phyloP scores from a whole-genome alignment of 208 protist genomes.

The Pavlovales sp. region DNA sequence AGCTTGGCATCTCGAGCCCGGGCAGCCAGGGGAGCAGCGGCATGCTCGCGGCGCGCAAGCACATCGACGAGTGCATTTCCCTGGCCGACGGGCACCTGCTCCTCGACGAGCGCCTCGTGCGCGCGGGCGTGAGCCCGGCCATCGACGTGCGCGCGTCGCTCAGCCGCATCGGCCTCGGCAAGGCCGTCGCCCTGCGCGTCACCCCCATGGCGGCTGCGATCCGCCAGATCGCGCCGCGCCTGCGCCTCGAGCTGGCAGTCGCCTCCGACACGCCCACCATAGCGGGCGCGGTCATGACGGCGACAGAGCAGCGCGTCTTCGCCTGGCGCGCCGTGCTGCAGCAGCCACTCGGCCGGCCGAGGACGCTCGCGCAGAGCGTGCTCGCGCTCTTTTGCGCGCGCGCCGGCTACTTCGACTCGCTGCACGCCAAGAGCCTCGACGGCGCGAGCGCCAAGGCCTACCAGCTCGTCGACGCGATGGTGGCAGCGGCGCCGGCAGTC shows the following conservation, averaged over 20 bases:
- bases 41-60: background rate
- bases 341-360: background rate
- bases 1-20: background rate
- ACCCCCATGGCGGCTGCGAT: background rate
- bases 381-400: background rate
- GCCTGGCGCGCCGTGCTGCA: background rate
- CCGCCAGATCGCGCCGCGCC: background rate
- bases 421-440: background rate
- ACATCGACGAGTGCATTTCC: background rate
- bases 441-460: background rate
- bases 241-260: background rate
- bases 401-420: background rate
- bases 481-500: background rate
- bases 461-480: background rate
- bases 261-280: background rate
- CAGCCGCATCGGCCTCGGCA: background rate
- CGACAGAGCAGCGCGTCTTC: background rate
- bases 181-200: background rate
- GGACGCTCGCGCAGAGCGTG: background rate
- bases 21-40: background rate
- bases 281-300: background rate
- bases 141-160: background rate
- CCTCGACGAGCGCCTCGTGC: background rate
- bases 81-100: background rate
- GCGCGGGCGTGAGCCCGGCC: background rate